Evolutionary conservation across 1,139 yeast species (phyloP), one percentile per base, ranked within the genome.

Genomic region (Hyphopichia wangnamkhiaoensis): DNA sequence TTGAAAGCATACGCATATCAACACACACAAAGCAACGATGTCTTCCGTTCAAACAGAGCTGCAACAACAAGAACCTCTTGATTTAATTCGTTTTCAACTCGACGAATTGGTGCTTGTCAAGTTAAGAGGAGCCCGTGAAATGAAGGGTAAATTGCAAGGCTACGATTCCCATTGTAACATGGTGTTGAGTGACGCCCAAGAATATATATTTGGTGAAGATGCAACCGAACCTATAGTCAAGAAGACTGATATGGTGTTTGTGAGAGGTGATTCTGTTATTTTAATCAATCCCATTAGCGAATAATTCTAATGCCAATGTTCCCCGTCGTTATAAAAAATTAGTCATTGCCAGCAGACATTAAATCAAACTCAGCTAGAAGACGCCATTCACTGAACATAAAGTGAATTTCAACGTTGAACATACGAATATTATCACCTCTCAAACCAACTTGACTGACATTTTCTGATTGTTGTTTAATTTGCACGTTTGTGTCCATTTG

Each of bases 101-200:
- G 98, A 94, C 57, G 98, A 93, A 63, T 69, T 74, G 40, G 91
- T 94, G 18, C 79, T 81, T 56, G 95, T 94, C 41, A 94, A 94
- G 60, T 78, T 94, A 45, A 82, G 98, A 61, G 98, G 97, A n/a
- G 95, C 95, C 46, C 78, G 99, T 52, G 97, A 91, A 59, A 77
- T 93, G 66, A 79, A 81, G 34, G 99, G 99, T 5, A 82, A 81
- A 50, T 74, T 94, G 41, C 98, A 93, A 59, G 97, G 96, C 1
- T 93, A 88, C 63, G 98, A 93, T 63, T 86, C 95, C 36, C 98
- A 93, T 64, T 93, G 98, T 64, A 93, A 94, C 61, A 82, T 94
- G 77, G 96, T 93, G 31, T 76, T 93, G 50, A 90, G 98, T 54
- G 96, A 94, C 52, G 97, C 96, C 3, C 78, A 77, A 44, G 99